These are phyloP conservation scores for Xylariales sp. DNA, from an alignment of 2,329 filamentous ascomycete species.

Conservation along the genomic window DNA sequence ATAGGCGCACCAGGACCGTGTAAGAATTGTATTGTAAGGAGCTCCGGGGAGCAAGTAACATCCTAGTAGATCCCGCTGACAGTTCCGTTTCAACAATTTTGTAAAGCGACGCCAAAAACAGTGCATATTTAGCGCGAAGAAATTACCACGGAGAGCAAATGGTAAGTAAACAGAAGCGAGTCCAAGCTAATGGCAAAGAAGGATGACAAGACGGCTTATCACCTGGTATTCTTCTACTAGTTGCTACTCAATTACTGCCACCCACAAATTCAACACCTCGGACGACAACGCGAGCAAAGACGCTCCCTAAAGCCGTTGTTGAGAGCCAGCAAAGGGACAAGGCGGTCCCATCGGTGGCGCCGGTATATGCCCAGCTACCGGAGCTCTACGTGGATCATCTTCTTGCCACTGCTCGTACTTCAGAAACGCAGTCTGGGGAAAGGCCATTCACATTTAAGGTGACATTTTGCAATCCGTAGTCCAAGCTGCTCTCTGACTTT, in stretches of 20 bases:
- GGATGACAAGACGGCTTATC: too few relatives aligned
- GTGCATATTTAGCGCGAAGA: too few relatives aligned
- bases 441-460: conserved; percentile 20
- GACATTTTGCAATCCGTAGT: not conserved
- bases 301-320: not conserved
- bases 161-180: too few relatives aligned
- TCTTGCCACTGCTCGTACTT: conserved; percentile 13
- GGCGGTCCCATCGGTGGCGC: not conserved
- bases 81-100: too few relatives aligned
- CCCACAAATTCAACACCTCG: too few relatives aligned
- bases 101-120: conserved; percentile 9
- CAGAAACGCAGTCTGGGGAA: conserved; percentile 7
- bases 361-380: conserved; percentile 13
- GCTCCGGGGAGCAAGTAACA: not conserved
- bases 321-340: not conserved
- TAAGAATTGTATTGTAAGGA: not conserved
- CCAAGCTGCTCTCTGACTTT: not conserved
- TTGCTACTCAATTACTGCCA: too few relatives aligned
- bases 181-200: too few relatives aligned
- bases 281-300: conserved; percentile 11
- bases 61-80: not conserved
- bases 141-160: too few relatives aligned
- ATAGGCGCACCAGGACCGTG: not conserved
- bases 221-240: too few relatives aligned
- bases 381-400: conserved; percentile 23